Conservation (phyloP, 768 basidiomycete genomes). For the Boletales sp. region DNA sequence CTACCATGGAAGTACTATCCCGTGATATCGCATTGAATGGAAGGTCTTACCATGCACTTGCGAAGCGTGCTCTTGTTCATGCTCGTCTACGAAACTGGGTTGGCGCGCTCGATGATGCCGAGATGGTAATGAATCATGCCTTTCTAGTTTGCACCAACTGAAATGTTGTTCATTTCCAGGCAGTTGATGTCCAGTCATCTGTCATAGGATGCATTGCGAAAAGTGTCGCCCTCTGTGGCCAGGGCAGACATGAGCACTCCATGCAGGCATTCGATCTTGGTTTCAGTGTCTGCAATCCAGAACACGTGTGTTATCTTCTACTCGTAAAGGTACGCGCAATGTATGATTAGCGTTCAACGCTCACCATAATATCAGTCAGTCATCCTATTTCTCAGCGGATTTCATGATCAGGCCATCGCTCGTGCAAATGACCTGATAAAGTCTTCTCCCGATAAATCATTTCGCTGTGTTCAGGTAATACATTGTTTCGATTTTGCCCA, state of each 20-base stretch:
- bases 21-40: slow-evolving; percentile 5
- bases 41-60: neutral
- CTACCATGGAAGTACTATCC: slow-evolving; percentile 5
- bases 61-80: slow-evolving; percentile 12
- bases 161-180: neutral
- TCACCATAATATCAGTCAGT: slow-evolving; percentile 4
- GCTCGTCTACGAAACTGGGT: slow-evolving; percentile 6
- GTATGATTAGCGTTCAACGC: neutral
- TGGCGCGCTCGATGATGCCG: slow-evolving; percentile 6
- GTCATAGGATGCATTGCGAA: slow-evolving; percentile 15
- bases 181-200: slow-evolving; percentile 6
- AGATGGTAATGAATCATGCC: slow-evolving; percentile 3
- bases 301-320: slow-evolving; percentile 10
- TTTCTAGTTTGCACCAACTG: neutral
- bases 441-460: neutral
- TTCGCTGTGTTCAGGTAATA: slow-evolving; percentile 7
- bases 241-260: slow-evolving; percentile 8
- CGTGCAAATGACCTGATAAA: slow-evolving; percentile 9
- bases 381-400: slow-evolving; percentile 8
- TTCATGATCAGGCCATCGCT: slow-evolving; percentile 1
- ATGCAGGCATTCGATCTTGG: slow-evolving; percentile 18
- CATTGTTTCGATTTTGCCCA: neutral
- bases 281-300: slow-evolving; percentile 2
- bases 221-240: slow-evolving; percentile 11
- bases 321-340: slow-evolving; percentile 11